Evolutionary conservation across 2,329 filamentous ascomycete species (phyloP), one percentile per base, ranked within the genome.

Genomic region (Ambrosiella beaveri): DNA sequence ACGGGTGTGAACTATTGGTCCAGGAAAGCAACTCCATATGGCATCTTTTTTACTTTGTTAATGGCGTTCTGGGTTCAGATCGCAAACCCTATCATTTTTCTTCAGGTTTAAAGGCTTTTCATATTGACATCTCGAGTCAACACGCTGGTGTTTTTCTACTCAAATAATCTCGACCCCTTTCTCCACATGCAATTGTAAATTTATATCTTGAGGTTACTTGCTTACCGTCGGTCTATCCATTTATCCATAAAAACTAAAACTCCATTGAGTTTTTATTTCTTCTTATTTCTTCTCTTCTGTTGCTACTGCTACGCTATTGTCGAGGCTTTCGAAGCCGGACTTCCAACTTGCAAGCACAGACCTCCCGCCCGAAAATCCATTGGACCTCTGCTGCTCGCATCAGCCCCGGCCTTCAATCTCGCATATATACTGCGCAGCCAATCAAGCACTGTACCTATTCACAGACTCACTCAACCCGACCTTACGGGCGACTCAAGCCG

Each of bases 251-350:
- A 12, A n/a, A 49, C 3, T n/a, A 9, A 49, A 11, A 41, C 5
- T 27, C 27, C 27, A 27, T 27, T 27, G 27, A 27, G 27, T 27
- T 47, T 17, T 47, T 17, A 8, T 15, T 17, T 15, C 13, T 15
- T 45, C 41, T 7, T n/a, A 15, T 50, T 19, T 27, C 44, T 55
- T 11, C 39, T 44, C 44, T 15, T 11, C 47, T 17, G 53, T 55
- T 55, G 53, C 53, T 35, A 55, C 44, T 55, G 38, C 53, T 55
- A 55, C 53, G 53, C 38, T 55, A 38, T 55, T 35, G 53, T 55
- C 53, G 53, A 55, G 53, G 39, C 35, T 27, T 39, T 12, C 37
- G 53, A 27, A 55, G 40, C 39, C 38, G 27, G 53, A 15, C 17
- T 47, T 39, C 8, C 7, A 9, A n/a, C 41, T 13, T 40, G 8